Evolutionary conservation across 805 yeast species (phyloP), one percentile per base, ranked within the genome.

Genomic region (Hanseniaspora clermontiae): DNA sequence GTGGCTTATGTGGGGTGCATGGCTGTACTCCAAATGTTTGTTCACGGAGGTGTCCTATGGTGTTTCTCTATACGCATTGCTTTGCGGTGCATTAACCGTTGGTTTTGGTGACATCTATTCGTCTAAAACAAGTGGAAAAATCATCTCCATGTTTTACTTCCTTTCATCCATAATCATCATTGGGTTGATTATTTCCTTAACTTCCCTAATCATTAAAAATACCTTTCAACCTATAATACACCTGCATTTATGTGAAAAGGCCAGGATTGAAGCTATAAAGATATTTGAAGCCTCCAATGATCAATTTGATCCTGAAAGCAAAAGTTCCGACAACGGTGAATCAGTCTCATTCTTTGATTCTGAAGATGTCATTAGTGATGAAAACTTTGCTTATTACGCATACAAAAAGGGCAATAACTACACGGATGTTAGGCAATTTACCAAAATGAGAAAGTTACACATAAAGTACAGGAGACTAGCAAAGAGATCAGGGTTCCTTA

Each of bases 81-180:
- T 79, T 11, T 88, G 85, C 1, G 81, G 95, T 0, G 70, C 84
- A 42, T 71, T 86, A 49, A 89, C 96, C 1, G 77, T 89, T 32
- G 96, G 96, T 0, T 72, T 83, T 17, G 96, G 96, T 40, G 93
- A 85, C 62, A 73, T 83, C 37, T 71, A 75, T 0, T 90, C 95
- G 0, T 39, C 57, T 0, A 67, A 76, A 1, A 69, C 74, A 1
- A 79, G 80, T 0, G 75, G 84, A 0, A 78, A 79, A 64, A 82
- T 81, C 0, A 68, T 85, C 59, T 71, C 77, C 0, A 70, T 88
- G 52, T 65, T 84, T 1, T 86, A 81, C 69, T 79, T 93, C 6
- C 66, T 85, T 17, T 68, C 79, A 14, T 96, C 95, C 0, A 78
- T 89, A 19, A 67, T 89, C 36, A 70, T 82, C 31, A 74, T 88